Evolutionary conservation across 2,329 filamentous ascomycete species (phyloP), one percentile per base, ranked within the genome.

Genomic region (Sporothrix humicola): DNA sequence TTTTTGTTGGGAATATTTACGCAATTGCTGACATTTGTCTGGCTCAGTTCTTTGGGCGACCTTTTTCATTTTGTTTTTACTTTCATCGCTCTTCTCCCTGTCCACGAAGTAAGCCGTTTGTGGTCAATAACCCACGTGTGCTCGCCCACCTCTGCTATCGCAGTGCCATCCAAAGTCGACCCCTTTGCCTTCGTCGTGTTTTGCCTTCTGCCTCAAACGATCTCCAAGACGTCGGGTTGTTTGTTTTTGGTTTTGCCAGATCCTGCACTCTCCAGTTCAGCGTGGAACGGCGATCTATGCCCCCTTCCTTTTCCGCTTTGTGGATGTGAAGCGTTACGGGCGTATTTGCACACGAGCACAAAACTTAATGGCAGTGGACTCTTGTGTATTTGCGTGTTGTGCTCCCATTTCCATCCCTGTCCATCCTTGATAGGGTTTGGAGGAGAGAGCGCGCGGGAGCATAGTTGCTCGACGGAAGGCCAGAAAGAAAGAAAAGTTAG

Each of bases 301-400:
- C 52, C 31, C 69, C 20, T 61, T n/a, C 7, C 12, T 26, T 70
- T 23, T 58, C 12, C 58, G 23, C 65, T 46, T 37, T 68, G 65
- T 68, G 65, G 65, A 68, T 68, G 48, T 68, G 61, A 66, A 66
- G 50, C 31, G 68, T 48, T 70, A 70, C 68, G 68, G 68, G 68
- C 68, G 68, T 70, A 70, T 70, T 58, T 12, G n/a, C 20, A 20
- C 52, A 70, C 68, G 46, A 58, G 23, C n/a, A 59, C 68, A 70
- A 20, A 63, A 15, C 12, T 10, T 56, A 56, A 42, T 52, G 50
- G 50, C 26, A 54, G 31, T 20, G 9, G 66, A 26, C 23, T 66
- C 31, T 66, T 23, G 20, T 48, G 9, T 26, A 12, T 48, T 9
- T 48, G 42, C n/a, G 42, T 48, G 12, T 17, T 46, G 42, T 26